Percentiles rank a stretch among this genome's conserved stretches.
phyloP scores from a whole-genome alignment of 2,329 filamentous ascomycete species.

The Akanthomyces uredinophilus region DNA sequence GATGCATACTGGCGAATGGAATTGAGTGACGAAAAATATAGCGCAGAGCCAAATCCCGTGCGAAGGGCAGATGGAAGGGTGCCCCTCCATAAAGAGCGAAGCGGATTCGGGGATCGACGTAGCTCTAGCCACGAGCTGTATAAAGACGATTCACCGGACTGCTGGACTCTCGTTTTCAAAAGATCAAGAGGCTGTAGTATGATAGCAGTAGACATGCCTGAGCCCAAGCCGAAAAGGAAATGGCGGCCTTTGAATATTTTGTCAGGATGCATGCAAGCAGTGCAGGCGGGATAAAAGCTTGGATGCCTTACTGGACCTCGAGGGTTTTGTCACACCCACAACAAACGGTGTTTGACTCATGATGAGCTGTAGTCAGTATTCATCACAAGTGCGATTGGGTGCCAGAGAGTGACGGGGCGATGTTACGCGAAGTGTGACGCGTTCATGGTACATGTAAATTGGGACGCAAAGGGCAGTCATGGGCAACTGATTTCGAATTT shows the following conservation, averaged over 20 bases:
- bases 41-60: slow-evolving; percentile 85
- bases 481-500: background rate
- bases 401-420: background rate
- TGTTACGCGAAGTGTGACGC: background rate
- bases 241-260: slow-evolving; percentile 59
- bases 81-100: slow-evolving; percentile 82
- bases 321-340: background rate
- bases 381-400: background rate
- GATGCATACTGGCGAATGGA: slow-evolving; percentile 60
- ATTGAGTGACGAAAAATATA: slow-evolving; percentile 91
- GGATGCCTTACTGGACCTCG: slow-evolving; percentile 9
- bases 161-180: slow-evolving; percentile 92
- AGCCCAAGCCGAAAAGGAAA: slow-evolving; percentile 81
- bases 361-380: background rate
- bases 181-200: slow-evolving; percentile 93
- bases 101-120: slow-evolving; percentile 53
- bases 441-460: background rate
- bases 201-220: slow-evolving; percentile 80
- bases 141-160: slow-evolving; percentile 69
- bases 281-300: too few species aligned
- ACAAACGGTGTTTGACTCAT: slow-evolving; percentile 6
- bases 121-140: slow-evolving; percentile 26
- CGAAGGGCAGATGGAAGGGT: slow-evolving; percentile 89
- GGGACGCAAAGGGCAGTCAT: background rate
- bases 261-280: background rate